phyloP scores from a whole-genome alignment of 345 rosid genomes.

The Populus pruinosa region DNA sequence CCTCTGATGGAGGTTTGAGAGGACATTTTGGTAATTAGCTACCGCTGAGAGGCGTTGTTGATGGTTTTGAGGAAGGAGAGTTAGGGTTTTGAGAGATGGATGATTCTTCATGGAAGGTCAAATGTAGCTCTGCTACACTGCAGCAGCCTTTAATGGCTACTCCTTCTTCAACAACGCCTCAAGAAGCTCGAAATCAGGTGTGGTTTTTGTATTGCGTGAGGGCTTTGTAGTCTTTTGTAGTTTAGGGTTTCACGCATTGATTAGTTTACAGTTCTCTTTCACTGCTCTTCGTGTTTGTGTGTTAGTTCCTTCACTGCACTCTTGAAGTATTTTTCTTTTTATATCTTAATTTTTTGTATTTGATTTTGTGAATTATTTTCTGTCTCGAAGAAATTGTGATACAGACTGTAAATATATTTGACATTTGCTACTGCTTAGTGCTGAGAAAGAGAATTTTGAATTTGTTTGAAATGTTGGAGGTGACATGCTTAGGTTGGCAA shows the following conservation, averaged over 20 bases:
- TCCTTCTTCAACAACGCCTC: slow-evolving; percentile 29
- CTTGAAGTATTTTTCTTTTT: no score
- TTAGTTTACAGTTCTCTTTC: not conserved
- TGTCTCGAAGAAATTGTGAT: no score
- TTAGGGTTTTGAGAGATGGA: slow-evolving; percentile 19
- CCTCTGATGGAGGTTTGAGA: no score
- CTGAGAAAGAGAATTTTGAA: no score
- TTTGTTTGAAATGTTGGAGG: no score
- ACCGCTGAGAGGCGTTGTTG: no score
- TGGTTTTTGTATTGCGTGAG: not conserved
- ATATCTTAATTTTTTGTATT: no score
- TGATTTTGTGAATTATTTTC: no score
- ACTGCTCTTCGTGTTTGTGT: not conserved
- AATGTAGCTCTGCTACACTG: slow-evolving; percentile 29
- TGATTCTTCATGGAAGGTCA: slow-evolving; percentile 32
- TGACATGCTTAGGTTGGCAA: no score
- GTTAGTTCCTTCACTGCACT: no score
- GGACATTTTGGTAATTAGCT: not conserved
- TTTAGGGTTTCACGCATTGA: not conserved
- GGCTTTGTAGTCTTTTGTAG: not conserved
- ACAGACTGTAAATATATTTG: no score
- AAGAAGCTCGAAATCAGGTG: slow-evolving; percentile 38
- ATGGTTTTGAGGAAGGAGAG: slow-evolving; percentile 20
- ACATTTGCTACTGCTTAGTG: no score
- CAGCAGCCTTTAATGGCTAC: slow-evolving; percentile 21